Evolutionary conservation across 768 basidiomycete species (phyloP), one percentile per base, ranked within the genome.

Genomic region (Coprinellus micaceus): DNA sequence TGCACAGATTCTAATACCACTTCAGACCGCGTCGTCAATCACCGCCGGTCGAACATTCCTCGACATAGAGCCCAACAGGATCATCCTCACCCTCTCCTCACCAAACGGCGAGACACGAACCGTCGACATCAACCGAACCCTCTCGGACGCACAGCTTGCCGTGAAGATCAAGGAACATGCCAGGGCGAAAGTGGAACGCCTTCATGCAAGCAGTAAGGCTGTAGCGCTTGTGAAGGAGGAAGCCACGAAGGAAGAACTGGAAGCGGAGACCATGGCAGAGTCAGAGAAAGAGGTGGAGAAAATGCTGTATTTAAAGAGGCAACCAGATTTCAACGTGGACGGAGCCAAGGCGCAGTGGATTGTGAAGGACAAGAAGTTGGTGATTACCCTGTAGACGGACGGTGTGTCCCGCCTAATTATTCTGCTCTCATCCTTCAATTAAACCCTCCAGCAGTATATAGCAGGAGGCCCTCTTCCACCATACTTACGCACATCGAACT

Each of bases 281-380:
- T 63, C 64, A 19, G 67, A 54, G 60, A 69, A 57, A 61, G 75
- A 58, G 65, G 69, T 68, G 15, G 67, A 63, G 28, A 68, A 66
- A 37, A 64, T 64, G 3, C 64, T 88, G 50, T 69, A 65, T 56
- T 73, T 89, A 36, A 88, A 88, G 62, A 77, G 82, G 41, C 76
- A 80, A 62, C 72, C 83, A 4, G 74, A 77, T 37, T 75, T 90
- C 15, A 77, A 87, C 55, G 81, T 89, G 0, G 85, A 88, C 22
- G 66, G 63, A 2, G 88, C 88, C 0, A 71, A 65, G 45, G 88
- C 86, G 6, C 84, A 89, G 66, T 91, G 89, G 89, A 76, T 73
- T 30, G 76, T 88, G 21, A 79, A 71, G 5, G 80, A 85, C 45
- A 74, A 71, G 7, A 58, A 70, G 44, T 65, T 91, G 50, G 66